Conservation (phyloP, 2,329 filamentous ascomycete genomes). For the Clarireedia homoeocarpa region DNA sequence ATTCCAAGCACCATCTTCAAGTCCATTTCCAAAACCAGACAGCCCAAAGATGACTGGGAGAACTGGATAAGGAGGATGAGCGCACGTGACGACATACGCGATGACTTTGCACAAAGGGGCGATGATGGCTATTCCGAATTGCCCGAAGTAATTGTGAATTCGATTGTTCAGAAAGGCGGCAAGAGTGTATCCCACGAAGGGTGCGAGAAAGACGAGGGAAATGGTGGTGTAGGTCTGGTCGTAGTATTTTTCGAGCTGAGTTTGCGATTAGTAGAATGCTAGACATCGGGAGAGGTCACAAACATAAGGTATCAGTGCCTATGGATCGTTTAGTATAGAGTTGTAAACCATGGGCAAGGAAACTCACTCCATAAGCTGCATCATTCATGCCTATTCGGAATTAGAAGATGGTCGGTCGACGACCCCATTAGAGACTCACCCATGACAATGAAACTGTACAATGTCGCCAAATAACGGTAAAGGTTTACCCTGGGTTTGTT, state of each 20-base stretch:
- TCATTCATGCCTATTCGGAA: slow-evolving; percentile 6
- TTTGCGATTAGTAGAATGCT: neutral
- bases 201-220: slow-evolving; percentile 59
- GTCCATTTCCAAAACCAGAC: slow-evolving; percentile 62
- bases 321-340: neutral
- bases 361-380: slow-evolving; percentile 16
- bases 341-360: neutral
- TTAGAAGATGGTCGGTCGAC: neutral
- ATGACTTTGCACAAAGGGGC: slow-evolving; percentile 14
- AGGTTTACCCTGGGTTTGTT: slow-evolving; percentile 52
- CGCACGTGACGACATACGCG: slow-evolving; percentile 36
- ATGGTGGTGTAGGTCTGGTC: slow-evolving; percentile 52
- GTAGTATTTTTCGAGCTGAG: slow-evolving; percentile 41
- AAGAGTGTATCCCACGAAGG: slow-evolving; percentile 54
- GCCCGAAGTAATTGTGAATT: slow-evolving; percentile 51
- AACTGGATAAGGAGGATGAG: slow-evolving; percentile 62
- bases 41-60: slow-evolving; percentile 58
- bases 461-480: slow-evolving; percentile 49
- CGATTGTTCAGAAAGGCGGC: slow-evolving; percentile 58
- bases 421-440: slow-evolving; percentile 36
- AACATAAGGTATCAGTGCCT: slow-evolving; percentile 41
- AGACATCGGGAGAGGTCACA: slow-evolving; percentile 9
- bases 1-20: slow-evolving; percentile 54
- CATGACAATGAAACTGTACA: slow-evolving; percentile 56
- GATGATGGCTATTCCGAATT: slow-evolving; percentile 47